Conservation (phyloP, 306 rosid genomes). For the Dalbergia oliveri region DNA sequence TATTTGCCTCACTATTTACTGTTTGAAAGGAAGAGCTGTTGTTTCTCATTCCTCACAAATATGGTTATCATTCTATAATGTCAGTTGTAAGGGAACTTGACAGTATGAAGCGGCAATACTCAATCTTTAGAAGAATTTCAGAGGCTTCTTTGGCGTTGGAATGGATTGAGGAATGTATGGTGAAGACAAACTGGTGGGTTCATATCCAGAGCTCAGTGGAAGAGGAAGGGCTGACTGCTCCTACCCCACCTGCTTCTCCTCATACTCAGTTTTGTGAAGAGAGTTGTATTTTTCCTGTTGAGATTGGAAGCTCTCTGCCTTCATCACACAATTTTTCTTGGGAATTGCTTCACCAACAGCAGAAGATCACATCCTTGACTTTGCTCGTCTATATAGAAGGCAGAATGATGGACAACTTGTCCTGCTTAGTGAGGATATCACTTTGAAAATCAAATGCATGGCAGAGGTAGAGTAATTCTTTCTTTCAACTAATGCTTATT, state of each 20-base stretch:
- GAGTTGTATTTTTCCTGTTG: constrained; percentile 37
- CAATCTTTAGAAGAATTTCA: constrained; percentile 63
- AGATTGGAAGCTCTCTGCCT: constrained; percentile 40
- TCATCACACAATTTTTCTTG: constrained; percentile 34
- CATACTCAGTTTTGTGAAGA: constrained; percentile 50
- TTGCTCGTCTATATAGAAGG: constrained; percentile 57
- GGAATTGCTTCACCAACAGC: constrained; percentile 71
- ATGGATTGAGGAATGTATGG: constrained; percentile 81
- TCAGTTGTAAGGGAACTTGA: constrained; percentile 74
- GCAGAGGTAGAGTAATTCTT: constrained; percentile 65
- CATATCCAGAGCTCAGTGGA: constrained; percentile 67
- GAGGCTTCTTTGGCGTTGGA: constrained; percentile 71
- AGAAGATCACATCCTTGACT: constrained; percentile 79
- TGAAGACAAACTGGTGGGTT: constrained; percentile 74
- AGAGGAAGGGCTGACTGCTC: constrained; percentile 59
- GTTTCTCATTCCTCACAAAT: constrained; percentile 44
- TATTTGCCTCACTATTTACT: constrained; percentile 7
- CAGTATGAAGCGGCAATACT: constrained; percentile 52
- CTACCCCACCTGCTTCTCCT: constrained; percentile 74
- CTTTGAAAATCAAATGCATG: constrained; percentile 81
- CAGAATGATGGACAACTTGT: constrained; percentile 58
- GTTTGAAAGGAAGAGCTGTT: background rate
- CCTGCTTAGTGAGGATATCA: constrained; percentile 68
- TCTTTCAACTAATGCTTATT: too few relatives aligned
- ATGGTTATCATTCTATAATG: constrained; percentile 18